Conservation (phyloP, 371 early-diverging fungal genomes). For the Apophysomyces sp. region DNA sequence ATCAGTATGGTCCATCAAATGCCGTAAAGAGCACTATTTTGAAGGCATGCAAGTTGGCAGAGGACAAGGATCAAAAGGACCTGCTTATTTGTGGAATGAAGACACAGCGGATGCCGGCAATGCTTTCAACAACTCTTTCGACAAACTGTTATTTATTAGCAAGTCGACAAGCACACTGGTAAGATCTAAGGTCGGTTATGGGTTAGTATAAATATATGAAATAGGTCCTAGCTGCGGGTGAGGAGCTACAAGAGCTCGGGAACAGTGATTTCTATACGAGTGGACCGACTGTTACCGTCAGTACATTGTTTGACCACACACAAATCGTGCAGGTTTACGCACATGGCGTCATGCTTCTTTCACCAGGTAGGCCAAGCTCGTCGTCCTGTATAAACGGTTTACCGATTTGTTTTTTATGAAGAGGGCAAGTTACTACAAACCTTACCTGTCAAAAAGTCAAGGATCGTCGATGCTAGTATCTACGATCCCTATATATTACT, state of each 20-base stretch:
- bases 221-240: conserved; percentile 76
- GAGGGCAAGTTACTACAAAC: conserved; percentile 63
- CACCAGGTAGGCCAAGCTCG: conserved; percentile 41
- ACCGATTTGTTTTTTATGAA: conserved; percentile 8
- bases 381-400: not conserved
- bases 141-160: conserved; percentile 74
- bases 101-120: conserved; percentile 12
- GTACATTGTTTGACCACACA: conserved; percentile 61
- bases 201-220: not conserved
- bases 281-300: conserved; percentile 77
- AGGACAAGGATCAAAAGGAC: conserved; percentile 20
- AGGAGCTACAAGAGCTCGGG: conserved; percentile 82
- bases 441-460: conserved; percentile 59
- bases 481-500: conserved; percentile 83
- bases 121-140: conserved; percentile 47
- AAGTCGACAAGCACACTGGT: conserved; percentile 67
- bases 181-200: conserved; percentile 9
- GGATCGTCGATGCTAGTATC: conserved; percentile 74
- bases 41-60: conserved; percentile 46
- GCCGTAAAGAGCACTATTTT: conserved; percentile 50
- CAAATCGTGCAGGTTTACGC: conserved; percentile 82
- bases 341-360: conserved; percentile 68
- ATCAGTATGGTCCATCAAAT: conserved; percentile 68
- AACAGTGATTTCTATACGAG: conserved; percentile 71
- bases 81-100: conserved; percentile 6